A percentile compares a stretch with the other conserved stretches of the same genome.
phyloP scores from a whole-genome alignment of 768 basidiomycete genomes.

The Rhodosporidiobolus odoratus region DNA sequence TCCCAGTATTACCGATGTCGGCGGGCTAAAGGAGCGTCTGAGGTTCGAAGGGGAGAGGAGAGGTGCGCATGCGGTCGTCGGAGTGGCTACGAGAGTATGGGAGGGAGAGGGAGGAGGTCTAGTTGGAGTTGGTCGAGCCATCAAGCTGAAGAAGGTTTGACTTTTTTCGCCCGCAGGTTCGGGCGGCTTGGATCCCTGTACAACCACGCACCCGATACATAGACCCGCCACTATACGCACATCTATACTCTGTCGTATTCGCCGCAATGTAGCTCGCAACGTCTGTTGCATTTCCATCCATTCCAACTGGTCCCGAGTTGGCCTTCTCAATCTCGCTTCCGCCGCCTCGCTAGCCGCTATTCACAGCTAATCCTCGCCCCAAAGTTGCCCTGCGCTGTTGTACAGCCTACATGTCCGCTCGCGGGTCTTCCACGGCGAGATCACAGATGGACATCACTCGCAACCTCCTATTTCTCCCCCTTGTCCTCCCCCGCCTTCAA shows the following conservation, averaged over 20 bases:
- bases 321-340: not conserved
- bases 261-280: too few relatives aligned
- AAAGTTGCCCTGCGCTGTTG: not conserved
- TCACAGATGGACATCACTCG: not conserved
- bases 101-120: not conserved
- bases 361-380: not conserved
- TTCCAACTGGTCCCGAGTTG: too few relatives aligned
- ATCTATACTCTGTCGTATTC: too few relatives aligned
- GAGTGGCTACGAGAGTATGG: slow-evolving; percentile 1
- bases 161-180: not conserved
- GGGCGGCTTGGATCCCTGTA: not conserved
- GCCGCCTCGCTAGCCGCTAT: not conserved
- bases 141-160: not conserved
- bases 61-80: slow-evolving; percentile 7
- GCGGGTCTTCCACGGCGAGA: too few relatives aligned
- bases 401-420: not conserved
- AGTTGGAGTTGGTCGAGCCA: not conserved
- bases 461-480: not conserved
- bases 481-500: not conserved
- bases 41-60: slow-evolving; percentile 1
- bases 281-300: too few relatives aligned
- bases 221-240: not conserved
- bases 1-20: not conserved
- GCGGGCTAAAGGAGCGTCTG: slow-evolving; percentile 1
- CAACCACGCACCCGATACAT: not conserved